Conservation (phyloP, 352 stramenopile genomes). For the Globisporangium spiculum region DNA sequence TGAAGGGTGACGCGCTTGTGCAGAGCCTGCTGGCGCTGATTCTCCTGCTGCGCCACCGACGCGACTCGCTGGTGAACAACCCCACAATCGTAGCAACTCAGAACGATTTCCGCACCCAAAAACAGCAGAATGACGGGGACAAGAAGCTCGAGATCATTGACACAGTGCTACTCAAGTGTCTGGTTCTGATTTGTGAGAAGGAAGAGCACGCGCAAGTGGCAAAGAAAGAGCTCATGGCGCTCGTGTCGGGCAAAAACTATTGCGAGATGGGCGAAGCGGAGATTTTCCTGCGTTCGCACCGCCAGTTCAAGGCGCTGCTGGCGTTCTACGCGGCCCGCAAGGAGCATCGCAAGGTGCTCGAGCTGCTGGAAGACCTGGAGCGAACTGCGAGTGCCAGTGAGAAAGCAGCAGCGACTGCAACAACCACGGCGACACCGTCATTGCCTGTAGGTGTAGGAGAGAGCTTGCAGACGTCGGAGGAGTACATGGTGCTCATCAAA, state of each 20-base stretch:
- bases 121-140: not conserved
- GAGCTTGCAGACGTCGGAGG: conserved; percentile 31
- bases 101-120: not conserved
- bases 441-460: conserved; percentile 10
- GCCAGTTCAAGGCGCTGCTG: conserved; percentile 54
- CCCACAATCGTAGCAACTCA: not conserved
- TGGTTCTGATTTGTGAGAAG: conserved; percentile 65
- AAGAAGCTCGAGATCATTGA: conserved; percentile 56
- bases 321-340: conserved; percentile 69
- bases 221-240: conserved; percentile 44
- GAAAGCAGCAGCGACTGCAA: conserved; percentile 2
- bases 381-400: conserved; percentile 37
- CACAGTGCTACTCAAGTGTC: conserved; percentile 79
- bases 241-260: conserved; percentile 53
- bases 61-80: conserved; percentile 24
- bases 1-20: conserved; percentile 52
- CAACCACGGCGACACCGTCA: not conserved
- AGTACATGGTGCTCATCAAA: conserved; percentile 62
- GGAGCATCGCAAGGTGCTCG: conserved; percentile 75
- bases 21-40: conserved; percentile 53
- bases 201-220: conserved; percentile 29
- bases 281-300: conserved; percentile 72
- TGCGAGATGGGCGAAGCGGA: conserved; percentile 76
- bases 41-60: conserved; percentile 43
- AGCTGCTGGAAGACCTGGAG: conserved; percentile 79